Base-by-base conservation (phyloP, 2,329 filamentous ascomycete genomes). In the Monosporascus ibericus region DNA sequence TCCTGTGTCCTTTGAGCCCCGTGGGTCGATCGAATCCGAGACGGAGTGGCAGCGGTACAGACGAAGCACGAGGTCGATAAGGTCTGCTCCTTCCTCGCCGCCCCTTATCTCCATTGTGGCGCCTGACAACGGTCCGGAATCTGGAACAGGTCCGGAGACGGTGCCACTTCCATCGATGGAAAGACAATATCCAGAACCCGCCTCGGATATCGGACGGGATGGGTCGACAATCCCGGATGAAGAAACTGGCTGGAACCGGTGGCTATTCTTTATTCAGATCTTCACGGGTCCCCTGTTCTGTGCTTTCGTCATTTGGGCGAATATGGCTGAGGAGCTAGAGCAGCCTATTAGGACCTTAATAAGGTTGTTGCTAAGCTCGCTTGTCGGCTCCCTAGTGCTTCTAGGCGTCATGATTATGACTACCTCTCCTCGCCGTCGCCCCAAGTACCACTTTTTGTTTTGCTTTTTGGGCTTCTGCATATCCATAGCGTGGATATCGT, bases 401-500 rank as follows among this genome's bases (percentile, higher is more conserved):
- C 76, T 96, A 44, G 78, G 72, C 0, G 65, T 86, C 3, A 72
- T 97, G 14, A 72, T 95, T 3, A 55, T 83, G 4, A 85, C 85
- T 20, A 95, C 92, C 0, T 81, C 80, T 1, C 78, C 86, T 7
- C 75, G 82, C 48, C 79, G 78, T 36, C 84, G 86, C 30, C 87
- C 89, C 0, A 82, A 79, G 57, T 89, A 89, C 69, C 87, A 92
- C 54, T 86, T 86, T 48, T 65, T 92, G 24, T 78, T 97, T 46
- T 95, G 91, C 65, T 90, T 96, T 63, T 75, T 95, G 37, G 94
- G 95, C 6, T 99, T 99, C 65, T 75, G 87, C 8, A 95, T 97
- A 53, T 85, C 88, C 56, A 94, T 97, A 52, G 88, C 90, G 24
- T 99, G 95, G 94, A 96, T 97, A 61, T 94, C 90, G 39, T 94